phyloP scores from a whole-genome alignment of 495 filamentous ascomycete genomes.

The Lophiostoma macrostomum region DNA sequence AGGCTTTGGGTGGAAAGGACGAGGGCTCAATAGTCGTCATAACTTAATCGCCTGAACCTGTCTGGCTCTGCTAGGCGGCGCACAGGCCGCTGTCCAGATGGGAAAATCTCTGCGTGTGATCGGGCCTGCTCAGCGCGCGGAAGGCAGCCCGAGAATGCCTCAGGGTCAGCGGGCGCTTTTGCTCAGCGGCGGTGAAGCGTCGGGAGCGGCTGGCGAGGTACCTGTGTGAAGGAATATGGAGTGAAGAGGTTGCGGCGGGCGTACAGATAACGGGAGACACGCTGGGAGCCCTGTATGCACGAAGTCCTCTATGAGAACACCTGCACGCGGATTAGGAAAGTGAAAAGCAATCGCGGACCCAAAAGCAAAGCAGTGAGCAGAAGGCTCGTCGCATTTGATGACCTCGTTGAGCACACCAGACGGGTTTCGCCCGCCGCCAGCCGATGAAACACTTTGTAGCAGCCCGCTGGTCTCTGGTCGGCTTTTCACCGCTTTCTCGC shows the following conservation, averaged over 20 bases:
- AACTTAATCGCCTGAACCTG: constrained; percentile 12
- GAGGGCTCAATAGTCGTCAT: background rate
- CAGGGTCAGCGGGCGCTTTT: background rate
- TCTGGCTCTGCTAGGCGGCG: constrained; percentile 3
- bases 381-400: too few relatives aligned
- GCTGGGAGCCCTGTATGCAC: too few relatives aligned
- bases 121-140: constrained; percentile 5
- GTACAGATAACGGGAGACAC: background rate
- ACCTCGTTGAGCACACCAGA: too few relatives aligned
- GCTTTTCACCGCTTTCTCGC: constrained; percentile 14
- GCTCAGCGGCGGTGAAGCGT: constrained; percentile 8
- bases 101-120: constrained; percentile 27
- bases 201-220: background rate
- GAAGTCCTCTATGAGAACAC: too few relatives aligned
- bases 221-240: background rate
- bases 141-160: constrained; percentile 20
- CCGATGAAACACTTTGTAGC: constrained; percentile 14
- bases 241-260: background rate
- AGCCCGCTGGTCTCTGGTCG: constrained; percentile 4
- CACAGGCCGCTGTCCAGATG: too few relatives aligned
- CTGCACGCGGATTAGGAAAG: constrained; percentile 4
- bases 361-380: too few relatives aligned
- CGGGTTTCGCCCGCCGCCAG: background rate
- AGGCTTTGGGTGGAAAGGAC: too few relatives aligned
- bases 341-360: too few relatives aligned